Evolutionary conservation across 345 rosid species (phyloP).

Genomic region (Bretschneidera sinensis): DNA sequence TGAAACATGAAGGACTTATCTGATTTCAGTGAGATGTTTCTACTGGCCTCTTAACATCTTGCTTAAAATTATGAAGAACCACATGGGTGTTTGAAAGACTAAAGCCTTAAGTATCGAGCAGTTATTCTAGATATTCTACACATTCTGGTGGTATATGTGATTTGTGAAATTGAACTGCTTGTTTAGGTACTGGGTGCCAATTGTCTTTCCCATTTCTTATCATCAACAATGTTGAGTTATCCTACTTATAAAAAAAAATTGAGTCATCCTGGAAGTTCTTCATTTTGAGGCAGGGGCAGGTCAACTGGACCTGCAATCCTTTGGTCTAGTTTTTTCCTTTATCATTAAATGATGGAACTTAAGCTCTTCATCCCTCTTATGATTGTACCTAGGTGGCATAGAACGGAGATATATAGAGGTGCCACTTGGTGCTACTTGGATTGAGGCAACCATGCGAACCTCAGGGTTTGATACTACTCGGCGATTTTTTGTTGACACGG

Average conservation of each 20-base stretch:
- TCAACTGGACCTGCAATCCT: not conserved
- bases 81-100: not conserved
- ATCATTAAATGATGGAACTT: not conserved
- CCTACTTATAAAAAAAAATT: too few species aligned
- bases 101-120: not conserved
- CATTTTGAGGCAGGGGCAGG: too few species aligned
- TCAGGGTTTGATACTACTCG: slow-evolving; percentile 88
- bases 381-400: slow-evolving; percentile 58
- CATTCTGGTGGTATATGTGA: not conserved
- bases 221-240: not conserved
- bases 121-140: not conserved
- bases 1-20: too few species aligned
- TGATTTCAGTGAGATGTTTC: too few species aligned
- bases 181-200: not conserved
- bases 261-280: not conserved
- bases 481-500: slow-evolving; percentile 72
- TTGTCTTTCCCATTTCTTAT: not conserved
- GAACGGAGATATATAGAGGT: slow-evolving; percentile 88
- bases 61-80: too few species aligned
- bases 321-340: not conserved
- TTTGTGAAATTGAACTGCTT: too few species aligned
- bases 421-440: slow-evolving; percentile 90
- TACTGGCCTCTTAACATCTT: not conserved
- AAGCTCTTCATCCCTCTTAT: slow-evolving; percentile 6
- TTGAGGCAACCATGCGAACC: slow-evolving; percentile 85